Evolutionary conservation across 495 filamentous ascomycete species (phyloP).

Genomic region (Cercophora newfieldiana): DNA sequence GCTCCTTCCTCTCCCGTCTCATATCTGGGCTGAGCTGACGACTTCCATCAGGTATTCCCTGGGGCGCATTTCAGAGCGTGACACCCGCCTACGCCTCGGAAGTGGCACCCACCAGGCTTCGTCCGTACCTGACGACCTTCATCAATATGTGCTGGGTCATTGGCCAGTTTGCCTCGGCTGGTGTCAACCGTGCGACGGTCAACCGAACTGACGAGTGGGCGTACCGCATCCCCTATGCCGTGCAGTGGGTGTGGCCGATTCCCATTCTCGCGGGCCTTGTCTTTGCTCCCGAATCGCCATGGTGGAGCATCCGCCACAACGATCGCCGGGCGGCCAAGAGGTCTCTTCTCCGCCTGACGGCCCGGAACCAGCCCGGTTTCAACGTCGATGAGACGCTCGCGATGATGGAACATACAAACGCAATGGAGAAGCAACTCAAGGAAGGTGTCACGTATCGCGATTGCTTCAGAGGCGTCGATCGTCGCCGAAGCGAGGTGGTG

Average conservation of each 20-base stretch:
- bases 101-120: conserved; percentile 54
- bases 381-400: conserved; percentile 60
- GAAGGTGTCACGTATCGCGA: conserved; percentile 35
- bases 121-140: conserved; percentile 64
- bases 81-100: conserved; percentile 60
- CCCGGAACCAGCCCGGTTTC: conserved; percentile 45
- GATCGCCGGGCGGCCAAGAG: conserved; percentile 45
- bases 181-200: conserved; percentile 56
- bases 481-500: conserved; percentile 68
- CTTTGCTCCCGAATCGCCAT: conserved; percentile 73
- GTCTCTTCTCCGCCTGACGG: conserved; percentile 56
- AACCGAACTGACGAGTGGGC: conserved; percentile 54
- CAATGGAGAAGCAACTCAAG: conserved; percentile 53
- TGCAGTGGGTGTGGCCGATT: conserved; percentile 70
- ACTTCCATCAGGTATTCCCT: conserved; percentile 72
- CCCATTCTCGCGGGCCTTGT: conserved; percentile 60
- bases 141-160: conserved; percentile 72
- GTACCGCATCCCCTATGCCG: conserved; percentile 59
- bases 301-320: conserved; percentile 69
- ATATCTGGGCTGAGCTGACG: conserved; percentile 62
- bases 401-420: conserved; percentile 69
- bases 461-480: conserved; percentile 57
- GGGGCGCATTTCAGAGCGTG: conserved; percentile 62
- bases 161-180: conserved; percentile 63
- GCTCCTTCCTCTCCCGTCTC: conserved; percentile 18